Percentiles rank a stretch among this genome's conserved stretches.
Conservation (phyloP, 495 filamentous ascomycete species). For the Penicillium canariense region DNA sequence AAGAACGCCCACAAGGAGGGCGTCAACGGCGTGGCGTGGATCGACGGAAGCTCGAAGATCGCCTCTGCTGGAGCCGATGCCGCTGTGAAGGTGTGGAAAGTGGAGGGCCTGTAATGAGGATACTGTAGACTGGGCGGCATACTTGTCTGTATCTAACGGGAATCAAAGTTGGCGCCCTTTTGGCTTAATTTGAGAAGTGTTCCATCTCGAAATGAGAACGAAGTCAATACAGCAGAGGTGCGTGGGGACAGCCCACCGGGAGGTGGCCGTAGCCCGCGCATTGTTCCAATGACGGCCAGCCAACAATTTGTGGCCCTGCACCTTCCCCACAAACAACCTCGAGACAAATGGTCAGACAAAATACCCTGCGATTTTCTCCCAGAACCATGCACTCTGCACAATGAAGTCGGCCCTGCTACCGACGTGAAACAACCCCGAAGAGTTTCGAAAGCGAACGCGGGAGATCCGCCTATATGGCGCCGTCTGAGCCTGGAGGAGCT, state of each 20-base stretch:
- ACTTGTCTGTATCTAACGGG: background rate
- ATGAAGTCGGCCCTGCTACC: conserved; percentile 10
- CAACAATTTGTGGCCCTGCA: conserved; percentile 8
- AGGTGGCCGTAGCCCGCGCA: conserved; percentile 11
- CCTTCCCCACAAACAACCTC: conserved; percentile 6
- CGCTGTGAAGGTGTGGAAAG: conserved; percentile 84
- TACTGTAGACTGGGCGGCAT: background rate
- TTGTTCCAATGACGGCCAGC: conserved; percentile 2
- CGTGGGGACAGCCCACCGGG: conserved; percentile 8
- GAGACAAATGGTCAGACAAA: background rate
- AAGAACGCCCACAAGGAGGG: conserved; percentile 92
- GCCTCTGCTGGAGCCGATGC: conserved; percentile 83
- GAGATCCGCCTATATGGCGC: conserved; percentile 20
- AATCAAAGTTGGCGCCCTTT: background rate
- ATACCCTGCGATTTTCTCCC: background rate
- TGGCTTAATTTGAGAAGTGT: background rate
- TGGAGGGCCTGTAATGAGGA: conserved; percentile 57
- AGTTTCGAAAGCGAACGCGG: background rate
- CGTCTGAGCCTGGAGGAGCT: conserved; percentile 22
- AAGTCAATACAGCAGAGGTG: conserved; percentile 3
- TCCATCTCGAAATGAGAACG: background rate
- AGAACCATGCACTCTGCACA: conserved; percentile 2
- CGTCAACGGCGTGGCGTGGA: conserved; percentile 85
- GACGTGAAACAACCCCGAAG: conserved; percentile 19
- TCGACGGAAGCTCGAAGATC: conserved; percentile 64